phyloP scores from a whole-genome alignment of 2,329 filamentous ascomycete species.

The Beauveria australis region DNA sequence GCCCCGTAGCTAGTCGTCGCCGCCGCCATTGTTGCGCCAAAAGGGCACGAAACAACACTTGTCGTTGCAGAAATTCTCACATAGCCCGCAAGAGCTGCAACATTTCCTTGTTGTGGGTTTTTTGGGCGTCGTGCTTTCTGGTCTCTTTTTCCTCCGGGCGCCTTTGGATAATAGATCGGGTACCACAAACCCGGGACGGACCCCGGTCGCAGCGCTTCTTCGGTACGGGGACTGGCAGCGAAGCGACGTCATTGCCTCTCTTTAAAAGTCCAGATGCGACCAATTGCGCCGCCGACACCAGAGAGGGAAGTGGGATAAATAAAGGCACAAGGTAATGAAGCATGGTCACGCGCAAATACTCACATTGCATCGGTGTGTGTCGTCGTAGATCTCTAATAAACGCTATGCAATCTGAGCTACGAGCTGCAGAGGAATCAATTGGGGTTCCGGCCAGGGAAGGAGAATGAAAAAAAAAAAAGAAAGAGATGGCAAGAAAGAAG shows the following conservation, averaged over 20 bases:
- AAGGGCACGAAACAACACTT: not conserved
- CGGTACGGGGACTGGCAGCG: not conserved
- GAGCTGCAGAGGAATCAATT: conserved; percentile 9
- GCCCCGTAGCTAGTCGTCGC: not conserved
- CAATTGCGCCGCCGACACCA: not conserved
- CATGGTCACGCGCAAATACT: not conserved
- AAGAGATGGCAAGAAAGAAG: conserved; percentile 2
- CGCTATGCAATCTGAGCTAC: conserved; percentile 11
- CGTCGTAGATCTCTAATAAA: not conserved
- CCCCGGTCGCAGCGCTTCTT: not conserved
- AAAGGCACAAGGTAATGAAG: not conserved
- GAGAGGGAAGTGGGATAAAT: not conserved
- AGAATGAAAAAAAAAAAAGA: conserved; percentile 1
- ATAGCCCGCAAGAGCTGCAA: not conserved
- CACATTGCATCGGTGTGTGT: not conserved
- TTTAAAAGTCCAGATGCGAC: not conserved
- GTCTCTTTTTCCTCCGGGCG: not conserved
- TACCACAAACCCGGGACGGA: not conserved
- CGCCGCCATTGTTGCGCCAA: not conserved
- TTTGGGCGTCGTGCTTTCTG: not conserved
- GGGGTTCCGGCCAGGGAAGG: not conserved
- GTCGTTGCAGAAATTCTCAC: not conserved
- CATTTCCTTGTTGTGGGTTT: not conserved
- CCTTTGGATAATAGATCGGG: not conserved
- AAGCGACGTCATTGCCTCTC: not conserved